Evolutionary conservation across 129 eudicot genomes (phyloP), one percentile per base, ranked within the genome.

Genomic region (Pittosporum tobira): DNA sequence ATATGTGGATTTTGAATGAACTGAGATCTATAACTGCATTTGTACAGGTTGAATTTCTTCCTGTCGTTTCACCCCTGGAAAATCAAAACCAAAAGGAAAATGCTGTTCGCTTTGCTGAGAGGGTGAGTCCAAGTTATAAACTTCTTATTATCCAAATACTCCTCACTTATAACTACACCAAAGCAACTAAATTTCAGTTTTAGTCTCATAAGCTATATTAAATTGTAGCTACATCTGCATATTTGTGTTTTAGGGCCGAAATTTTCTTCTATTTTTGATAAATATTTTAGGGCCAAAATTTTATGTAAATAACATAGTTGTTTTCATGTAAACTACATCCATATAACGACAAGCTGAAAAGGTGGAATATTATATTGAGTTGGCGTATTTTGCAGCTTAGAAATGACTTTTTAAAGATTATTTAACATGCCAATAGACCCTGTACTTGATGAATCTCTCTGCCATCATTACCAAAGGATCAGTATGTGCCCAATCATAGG

Each of bases 11-110:
- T 61, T 21, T 12, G 30, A 67, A 51, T 63, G 47, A 34, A 37
- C 16, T 5, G 27, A 37, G 19, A 38, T 66, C 2, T 13, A 66
- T 34, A 29, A 56, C 20, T 51, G 47, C 19, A 42, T 56, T 22
- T 69, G 50, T 44, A 47, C 79, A 91, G 99, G 94, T 91, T 55
- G 99, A 91, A 70, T 91, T 87, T 77, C 99, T 91, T 70, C 99
- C 99, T 5, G 79, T 87, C 42, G 64, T 87, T 44, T 47, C 69
- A n/a, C 94, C 99, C 34, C 65, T 63, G 57, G 79, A 79, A 49
- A 73, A 71, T 81, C 85, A 69, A 49, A 73, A 71, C 78, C 85
- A 69, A 57, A 86, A 87, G 61, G 94, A 86, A 73, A 85, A 73
- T 61, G 84, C 87, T 3, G 73, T 59, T 31, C 75, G 64, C 30